Conservation (phyloP, 345 rosid genomes). For the Sonneratia alba region DNA sequence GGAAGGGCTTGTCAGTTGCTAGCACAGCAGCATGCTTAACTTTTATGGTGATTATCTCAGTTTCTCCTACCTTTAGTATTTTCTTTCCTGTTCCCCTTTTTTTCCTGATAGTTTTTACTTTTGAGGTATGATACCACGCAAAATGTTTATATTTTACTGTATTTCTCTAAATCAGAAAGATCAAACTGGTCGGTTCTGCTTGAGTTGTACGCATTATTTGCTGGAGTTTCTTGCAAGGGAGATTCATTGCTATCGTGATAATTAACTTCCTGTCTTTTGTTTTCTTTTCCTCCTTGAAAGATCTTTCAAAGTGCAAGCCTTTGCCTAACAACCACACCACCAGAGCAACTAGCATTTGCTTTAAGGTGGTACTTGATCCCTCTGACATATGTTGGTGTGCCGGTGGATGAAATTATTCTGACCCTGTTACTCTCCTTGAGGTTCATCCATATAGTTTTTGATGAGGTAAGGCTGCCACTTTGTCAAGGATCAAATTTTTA, state of each 20-base stretch:
- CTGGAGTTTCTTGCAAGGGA: background rate
- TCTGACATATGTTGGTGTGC: constrained; percentile 59
- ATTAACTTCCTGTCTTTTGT: background rate
- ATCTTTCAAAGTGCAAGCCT: constrained; percentile 88
- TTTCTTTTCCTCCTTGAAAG: constrained; percentile 25
- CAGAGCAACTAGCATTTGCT: constrained; percentile 85
- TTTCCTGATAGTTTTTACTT: background rate
- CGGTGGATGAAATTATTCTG: constrained; percentile 79
- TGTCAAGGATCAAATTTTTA: background rate
- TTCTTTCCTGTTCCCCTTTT: background rate
- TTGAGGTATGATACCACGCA: background rate
- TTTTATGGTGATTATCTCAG: constrained; percentile 49
- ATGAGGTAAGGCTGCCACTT: constrained; percentile 47
- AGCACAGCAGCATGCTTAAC: constrained; percentile 94
- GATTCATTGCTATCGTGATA: background rate
- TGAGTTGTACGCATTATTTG: no score
- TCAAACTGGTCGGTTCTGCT: background rate
- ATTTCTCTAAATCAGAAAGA: background rate
- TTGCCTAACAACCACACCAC: constrained; percentile 87
- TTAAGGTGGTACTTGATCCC: constrained; percentile 84
- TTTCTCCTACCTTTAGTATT: constrained; percentile 3
- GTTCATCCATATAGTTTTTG: constrained; percentile 80
- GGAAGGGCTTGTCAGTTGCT: constrained; percentile 90
- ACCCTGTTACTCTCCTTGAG: constrained; percentile 82
- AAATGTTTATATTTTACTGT: background rate